Percentiles rank a stretch among this genome's conserved stretches.
Conservation (phyloP, 805 yeast genomes). For the Yamadazyma olivae region DNA sequence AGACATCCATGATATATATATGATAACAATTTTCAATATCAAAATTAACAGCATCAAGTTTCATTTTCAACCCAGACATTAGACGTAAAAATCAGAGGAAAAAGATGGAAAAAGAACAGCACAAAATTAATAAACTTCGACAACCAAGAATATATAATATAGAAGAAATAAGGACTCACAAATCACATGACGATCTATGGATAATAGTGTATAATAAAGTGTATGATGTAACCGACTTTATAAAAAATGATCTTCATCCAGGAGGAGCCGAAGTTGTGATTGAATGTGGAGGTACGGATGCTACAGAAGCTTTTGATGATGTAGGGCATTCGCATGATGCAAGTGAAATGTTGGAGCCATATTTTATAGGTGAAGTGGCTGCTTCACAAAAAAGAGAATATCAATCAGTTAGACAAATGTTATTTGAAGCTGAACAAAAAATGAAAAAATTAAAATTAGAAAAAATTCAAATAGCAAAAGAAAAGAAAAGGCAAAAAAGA, state of each 20-base stretch:
- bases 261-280: conserved; percentile 69
- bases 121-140: too few species aligned
- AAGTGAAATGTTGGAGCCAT: conserved; percentile 27
- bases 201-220: conserved; percentile 79
- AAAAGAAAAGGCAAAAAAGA: conserved; percentile 7
- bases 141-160: conserved; percentile 1
- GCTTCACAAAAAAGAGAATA: conserved; percentile 16
- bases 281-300: conserved; percentile 77
- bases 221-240: conserved; percentile 68
- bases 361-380: conserved; percentile 25
- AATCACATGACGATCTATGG: conserved; percentile 78
- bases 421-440: conserved; percentile 11
- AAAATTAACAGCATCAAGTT: too few species aligned
- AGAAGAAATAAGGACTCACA: conserved; percentile 49
- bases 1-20: too few species aligned
- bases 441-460: conserved; percentile 4
- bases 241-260: conserved; percentile 67
- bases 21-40: too few species aligned
- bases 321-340: conserved; percentile 38
- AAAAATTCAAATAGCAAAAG: conserved; percentile 5
- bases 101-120: too few species aligned
- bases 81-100: too few species aligned
- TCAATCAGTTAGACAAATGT: conserved; percentile 9
- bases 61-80: too few species aligned
- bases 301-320: conserved; percentile 63